These are phyloP conservation scores for Geosmithia morbida DNA, from an alignment of 2,329 filamentous ascomycete species.

Conservation along the genomic window DNA sequence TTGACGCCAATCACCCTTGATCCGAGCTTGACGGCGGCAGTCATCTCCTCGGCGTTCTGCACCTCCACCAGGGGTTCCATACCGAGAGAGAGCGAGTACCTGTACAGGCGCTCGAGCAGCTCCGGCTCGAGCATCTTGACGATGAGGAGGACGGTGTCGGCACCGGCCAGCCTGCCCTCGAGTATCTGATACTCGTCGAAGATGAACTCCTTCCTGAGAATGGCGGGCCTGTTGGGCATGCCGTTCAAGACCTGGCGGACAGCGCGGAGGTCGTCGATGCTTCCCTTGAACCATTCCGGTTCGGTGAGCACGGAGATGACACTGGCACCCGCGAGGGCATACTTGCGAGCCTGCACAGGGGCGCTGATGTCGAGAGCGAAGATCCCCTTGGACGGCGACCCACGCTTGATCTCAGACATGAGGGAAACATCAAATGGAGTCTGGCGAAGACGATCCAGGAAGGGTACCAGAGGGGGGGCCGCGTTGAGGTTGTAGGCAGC, in stretches of 20 bases:
- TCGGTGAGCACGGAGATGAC: constrained; percentile 98
- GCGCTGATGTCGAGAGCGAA: constrained; percentile 82
- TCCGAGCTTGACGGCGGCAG: constrained; percentile 70
- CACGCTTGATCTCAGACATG: constrained; percentile 95
- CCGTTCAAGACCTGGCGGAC: constrained; percentile 81
- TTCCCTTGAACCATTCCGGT: constrained; percentile 98
- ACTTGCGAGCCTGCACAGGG: constrained; percentile 77
- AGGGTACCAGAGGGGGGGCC: constrained; percentile 69
- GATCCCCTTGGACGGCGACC: constrained; percentile 88
- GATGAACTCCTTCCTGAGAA: constrained; percentile 91
- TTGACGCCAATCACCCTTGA: constrained; percentile 93
- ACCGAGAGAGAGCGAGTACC: constrained; percentile 75
- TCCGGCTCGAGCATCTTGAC: constrained; percentile 89
- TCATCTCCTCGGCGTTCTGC: constrained; percentile 88
- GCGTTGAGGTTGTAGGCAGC: constrained; percentile 74
- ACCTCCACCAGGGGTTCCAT: constrained; percentile 99
- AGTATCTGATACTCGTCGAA: constrained; percentile 98
- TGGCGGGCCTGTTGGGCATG: constrained; percentile 82
- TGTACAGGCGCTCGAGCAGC: constrained; percentile 63
- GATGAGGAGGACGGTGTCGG: constrained; percentile 88
- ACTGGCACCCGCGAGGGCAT: constrained; percentile 86
- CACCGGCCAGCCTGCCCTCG: constrained; percentile 81
- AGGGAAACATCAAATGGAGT: constrained; percentile 81
- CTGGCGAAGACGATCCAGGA: constrained; percentile 64
- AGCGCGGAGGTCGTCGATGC: constrained; percentile 78